These are phyloP conservation scores for Gaertneriomyces semiglobifer DNA, from an alignment of 192 early-diverging fungal species.

Conservation along the genomic window DNA sequence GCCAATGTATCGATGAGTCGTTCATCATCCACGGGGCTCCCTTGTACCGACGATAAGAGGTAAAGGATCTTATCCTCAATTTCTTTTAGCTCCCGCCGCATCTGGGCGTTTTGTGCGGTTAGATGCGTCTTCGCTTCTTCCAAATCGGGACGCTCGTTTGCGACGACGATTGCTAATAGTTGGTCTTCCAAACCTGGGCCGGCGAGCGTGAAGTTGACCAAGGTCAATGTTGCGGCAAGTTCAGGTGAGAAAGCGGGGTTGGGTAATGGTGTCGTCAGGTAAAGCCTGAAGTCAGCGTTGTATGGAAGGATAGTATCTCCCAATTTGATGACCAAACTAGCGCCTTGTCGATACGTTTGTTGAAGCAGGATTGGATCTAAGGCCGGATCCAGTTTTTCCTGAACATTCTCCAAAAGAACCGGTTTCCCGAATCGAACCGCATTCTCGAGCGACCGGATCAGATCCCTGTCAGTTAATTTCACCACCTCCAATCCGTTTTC, in stretches of 20 bases:
- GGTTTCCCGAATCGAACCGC: slow-evolving; percentile 63
- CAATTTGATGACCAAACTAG: slow-evolving; percentile 56
- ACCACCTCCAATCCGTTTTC: slow-evolving; percentile 57
- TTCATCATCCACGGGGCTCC: slow-evolving; percentile 61
- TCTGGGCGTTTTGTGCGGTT: slow-evolving; percentile 57
- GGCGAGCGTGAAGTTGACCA: slow-evolving; percentile 63
- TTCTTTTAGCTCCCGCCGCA: slow-evolving; percentile 63
- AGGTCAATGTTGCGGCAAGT: slow-evolving; percentile 54
- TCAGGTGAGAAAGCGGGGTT: slow-evolving; percentile 62
- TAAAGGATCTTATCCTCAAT: slow-evolving; percentile 65
- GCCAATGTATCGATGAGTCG: slow-evolving; percentile 58
- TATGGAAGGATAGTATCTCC: slow-evolving; percentile 63
- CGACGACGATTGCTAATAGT: slow-evolving; percentile 57
- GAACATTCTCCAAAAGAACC: slow-evolving; percentile 56
- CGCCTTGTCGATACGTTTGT: slow-evolving; percentile 62
- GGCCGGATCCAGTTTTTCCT: slow-evolving; percentile 57
- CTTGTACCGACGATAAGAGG: slow-evolving; percentile 58
- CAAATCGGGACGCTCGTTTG: slow-evolving; percentile 58
- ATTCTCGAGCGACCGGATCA: slow-evolving; percentile 58
- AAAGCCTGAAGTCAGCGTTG: slow-evolving; percentile 60
- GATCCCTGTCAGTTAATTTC: slow-evolving; percentile 59
- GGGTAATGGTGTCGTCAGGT: slow-evolving; percentile 61
- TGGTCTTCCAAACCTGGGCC: slow-evolving; percentile 59
- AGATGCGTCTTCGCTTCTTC: slow-evolving; percentile 62
- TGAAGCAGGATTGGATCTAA: slow-evolving; percentile 54